Conservation (phyloP, 2,329 filamentous ascomycete species). For the Phyllosticta citribraziliensis region DNA sequence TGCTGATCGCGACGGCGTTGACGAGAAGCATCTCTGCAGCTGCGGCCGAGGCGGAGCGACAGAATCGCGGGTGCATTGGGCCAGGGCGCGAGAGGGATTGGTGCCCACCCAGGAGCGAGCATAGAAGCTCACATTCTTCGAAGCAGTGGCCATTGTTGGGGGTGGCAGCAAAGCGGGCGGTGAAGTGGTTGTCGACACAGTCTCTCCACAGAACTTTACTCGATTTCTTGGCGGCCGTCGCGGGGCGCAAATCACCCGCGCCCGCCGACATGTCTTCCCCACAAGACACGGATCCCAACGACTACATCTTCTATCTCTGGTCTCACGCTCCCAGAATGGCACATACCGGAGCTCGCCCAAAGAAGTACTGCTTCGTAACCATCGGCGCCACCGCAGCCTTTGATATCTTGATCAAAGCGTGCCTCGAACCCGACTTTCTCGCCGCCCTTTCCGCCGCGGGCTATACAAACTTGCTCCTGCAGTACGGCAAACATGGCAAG, state of each 20-base stretch:
- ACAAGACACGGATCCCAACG: neutral
- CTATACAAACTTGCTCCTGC: slow-evolving; percentile 66
- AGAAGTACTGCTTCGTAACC: slow-evolving; percentile 66
- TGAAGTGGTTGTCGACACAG: slow-evolving; percentile 1
- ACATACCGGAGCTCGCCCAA: neutral
- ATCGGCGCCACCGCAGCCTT: slow-evolving; percentile 89
- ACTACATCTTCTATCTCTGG: neutral
- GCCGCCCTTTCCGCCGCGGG: slow-evolving; percentile 45
- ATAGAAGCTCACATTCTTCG: slow-evolving; percentile 8
- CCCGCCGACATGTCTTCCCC: neutral
- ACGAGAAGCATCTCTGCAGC: slow-evolving; percentile 7
- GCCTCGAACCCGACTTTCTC: slow-evolving; percentile 55
- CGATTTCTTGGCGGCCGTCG: slow-evolving; percentile 1
- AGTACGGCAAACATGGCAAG: slow-evolving; percentile 64
- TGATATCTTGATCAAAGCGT: slow-evolving; percentile 55
- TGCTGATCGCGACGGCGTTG: slow-evolving; percentile 2
- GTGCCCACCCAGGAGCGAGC: neutral
- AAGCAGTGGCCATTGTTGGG: slow-evolving; percentile 8
- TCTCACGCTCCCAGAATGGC: neutral
- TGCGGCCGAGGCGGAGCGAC: slow-evolving; percentile 1
- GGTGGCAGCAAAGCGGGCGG: neutral
- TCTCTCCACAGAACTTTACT: slow-evolving; percentile 8
- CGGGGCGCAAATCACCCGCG: neutral
- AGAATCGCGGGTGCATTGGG: neutral
- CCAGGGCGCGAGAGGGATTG: neutral